A percentile compares a stretch with the other conserved stretches of the same genome.
phyloP scores from a whole-genome alignment of 106 monocot species.

The Dendrobium huoshanense region DNA sequence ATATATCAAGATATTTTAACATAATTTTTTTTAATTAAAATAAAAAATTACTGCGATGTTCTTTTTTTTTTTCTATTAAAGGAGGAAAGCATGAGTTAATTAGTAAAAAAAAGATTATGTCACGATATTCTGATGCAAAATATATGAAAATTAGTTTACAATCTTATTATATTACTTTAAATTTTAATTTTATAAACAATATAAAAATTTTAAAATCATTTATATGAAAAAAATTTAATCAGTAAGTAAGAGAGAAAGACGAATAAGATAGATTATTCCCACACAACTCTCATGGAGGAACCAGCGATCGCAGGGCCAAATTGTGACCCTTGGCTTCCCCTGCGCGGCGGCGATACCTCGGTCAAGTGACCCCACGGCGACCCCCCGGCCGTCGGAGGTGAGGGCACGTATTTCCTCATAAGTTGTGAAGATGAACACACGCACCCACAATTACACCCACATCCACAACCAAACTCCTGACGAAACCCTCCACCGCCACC shows the following conservation, averaged over 20 bases:
- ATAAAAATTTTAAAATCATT: too few species aligned
- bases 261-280: neutral
- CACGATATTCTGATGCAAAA: too few species aligned
- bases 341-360: neutral
- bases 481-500: neutral
- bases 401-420: neutral
- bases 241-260: too few species aligned
- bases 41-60: neutral
- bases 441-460: neutral
- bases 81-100: too few species aligned
- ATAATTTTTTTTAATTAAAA: too few species aligned
- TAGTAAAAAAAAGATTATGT: too few species aligned
- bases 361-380: neutral
- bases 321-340: neutral
- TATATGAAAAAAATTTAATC: too few species aligned
- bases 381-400: neutral
- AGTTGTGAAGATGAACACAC: neutral
- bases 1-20: too few species aligned
- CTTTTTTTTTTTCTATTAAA: too few species aligned
- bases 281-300: neutral
- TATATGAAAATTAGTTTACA: too few species aligned
- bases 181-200: too few species aligned
- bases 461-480: neutral
- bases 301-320: neutral
- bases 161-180: too few species aligned